Evolutionary conservation across 345 rosid genomes (phyloP), one percentile per base, ranked within the genome.

Genomic region (Syzygium oleosum): DNA sequence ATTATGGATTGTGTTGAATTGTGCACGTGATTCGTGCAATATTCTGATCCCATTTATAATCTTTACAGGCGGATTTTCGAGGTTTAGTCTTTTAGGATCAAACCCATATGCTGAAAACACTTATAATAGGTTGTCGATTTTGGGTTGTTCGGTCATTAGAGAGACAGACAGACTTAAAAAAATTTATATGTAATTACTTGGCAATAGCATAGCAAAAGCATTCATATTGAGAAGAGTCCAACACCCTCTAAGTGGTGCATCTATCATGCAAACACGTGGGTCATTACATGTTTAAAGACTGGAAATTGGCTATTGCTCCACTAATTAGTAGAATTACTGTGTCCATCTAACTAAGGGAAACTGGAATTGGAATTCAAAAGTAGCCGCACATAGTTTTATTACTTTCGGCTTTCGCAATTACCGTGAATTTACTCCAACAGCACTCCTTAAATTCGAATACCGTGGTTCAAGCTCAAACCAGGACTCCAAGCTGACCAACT

Each of bases 391-490:
- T 19, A 19, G 46, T 73, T 73, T 34, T 0, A 34, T 34, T 73
- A 17, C 25, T 73, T 73, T 73, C 6, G 0, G 31, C 43, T 53
- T 85, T 85, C 85, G 43, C 22, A 54, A 15, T 77, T 31, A 55
- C 34, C 88, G 29, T 31, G 88, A 91, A 78, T 89, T 88, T 53
- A 78, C 80, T 21, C 38, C 84, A 7, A 78, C 85, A 19, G 52
- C 5, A 23, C 38, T 49, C 87, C 38, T 90, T 27, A 73, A 41
- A 7, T 84, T 85, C n/a, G 89, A 87, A 56, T 89, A 94, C 83
- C 88, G 88, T 10, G 88, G 89, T 84, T 94, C 92, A 12, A 94
- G 92, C 85, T 91, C 91, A 55, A 89, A 91, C 94, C 92, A 93
- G 51, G 91, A 85, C 65, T 92, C 95, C 86, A 91, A 87, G 27